Conservation (phyloP, 176 grass and related monocot genomes). For the Triticum monococcum region DNA sequence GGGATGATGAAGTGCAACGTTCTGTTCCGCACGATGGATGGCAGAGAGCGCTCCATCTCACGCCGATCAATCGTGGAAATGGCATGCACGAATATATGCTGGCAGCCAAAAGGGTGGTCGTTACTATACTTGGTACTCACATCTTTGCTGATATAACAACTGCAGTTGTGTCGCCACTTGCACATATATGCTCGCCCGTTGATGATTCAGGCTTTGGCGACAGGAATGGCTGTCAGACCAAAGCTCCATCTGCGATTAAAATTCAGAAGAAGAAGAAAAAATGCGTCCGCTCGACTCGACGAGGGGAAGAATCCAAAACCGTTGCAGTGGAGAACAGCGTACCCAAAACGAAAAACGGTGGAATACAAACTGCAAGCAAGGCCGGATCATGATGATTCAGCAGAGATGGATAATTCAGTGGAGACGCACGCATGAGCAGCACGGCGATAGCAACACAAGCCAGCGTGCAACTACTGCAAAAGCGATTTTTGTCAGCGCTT, state of each 20-base stretch:
- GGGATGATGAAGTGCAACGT: neutral
- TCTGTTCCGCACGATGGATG: neutral
- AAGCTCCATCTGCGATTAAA: too few relatives aligned
- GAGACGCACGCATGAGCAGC: neutral
- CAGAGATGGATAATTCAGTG: neutral
- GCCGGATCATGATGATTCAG: neutral
- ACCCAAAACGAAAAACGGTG: neutral
- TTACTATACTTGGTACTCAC: too few relatives aligned
- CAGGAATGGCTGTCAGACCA: neutral
- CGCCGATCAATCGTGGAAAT: too few relatives aligned
- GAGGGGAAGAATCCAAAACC: neutral
- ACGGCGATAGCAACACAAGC: neutral
- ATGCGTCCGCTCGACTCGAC: too few relatives aligned
- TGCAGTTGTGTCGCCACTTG: neutral
- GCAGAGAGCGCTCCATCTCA: too few relatives aligned
- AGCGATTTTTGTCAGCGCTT: neutral
- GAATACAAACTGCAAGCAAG: neutral
- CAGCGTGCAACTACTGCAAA: neutral
- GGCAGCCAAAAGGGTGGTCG: too few relatives aligned
- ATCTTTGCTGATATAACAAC: neutral
- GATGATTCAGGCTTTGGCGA: neutral
- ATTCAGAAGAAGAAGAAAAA: too few relatives aligned
- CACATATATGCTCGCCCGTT: too few relatives aligned
- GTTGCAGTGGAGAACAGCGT: neutral
- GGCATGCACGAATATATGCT: neutral